Base-by-base conservation (phyloP, 352 stramenopile species). In the Globisporangium nagaii region DNA sequence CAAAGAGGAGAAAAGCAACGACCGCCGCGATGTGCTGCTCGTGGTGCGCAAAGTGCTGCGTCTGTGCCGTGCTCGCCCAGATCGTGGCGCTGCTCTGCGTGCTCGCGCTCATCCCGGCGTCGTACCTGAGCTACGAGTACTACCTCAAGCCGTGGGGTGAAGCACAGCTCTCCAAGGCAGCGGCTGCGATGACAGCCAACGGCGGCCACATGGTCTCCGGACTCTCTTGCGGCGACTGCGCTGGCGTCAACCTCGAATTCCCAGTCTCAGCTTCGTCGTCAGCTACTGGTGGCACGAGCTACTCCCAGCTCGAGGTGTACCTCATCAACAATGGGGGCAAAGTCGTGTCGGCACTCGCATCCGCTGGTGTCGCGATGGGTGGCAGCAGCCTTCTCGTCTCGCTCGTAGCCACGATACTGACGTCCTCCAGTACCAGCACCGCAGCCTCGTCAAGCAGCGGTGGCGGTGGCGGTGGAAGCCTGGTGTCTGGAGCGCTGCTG, bases 61-160 rank as follows among this genome's bases (percentile, higher is more conserved):
- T 43, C 12, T 68, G 58, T 20, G 37, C 55, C 19, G 34, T 71
- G n/a, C n/a, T 77, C 31, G 50, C 51, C 36, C 70, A 71, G 42
- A 25, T 71, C 9, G 34, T 68, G 15, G 43, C 62, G 8, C 34
- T 74, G 6, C 57, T 30, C 15, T 62, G 65, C 42, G 51, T 82
- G 34, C 35, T 81, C 3, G 60, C 62, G 24, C 57, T 79, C 48
- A 62, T 84, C 15, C 60, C 58, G 2, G 50, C 53, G 7, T 60
- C 60, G 11, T 82, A 78, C 51, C 34, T 84, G 24, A 60, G 47
- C 5, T 81, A 73, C 43, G 66, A 79, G 39, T 67, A 67, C 45
- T 78, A 72, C 25, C 53, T 81, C 30, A 79, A 79, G 22, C 48
- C 61, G 19, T 84, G 74, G 74, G 74, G 66, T 17, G 43, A 63